A percentile compares a stretch with the other conserved stretches of the same genome.
phyloP scores from a whole-genome alignment of 176 grass and related monocot species.

The Calamus simplicifolius region DNA sequence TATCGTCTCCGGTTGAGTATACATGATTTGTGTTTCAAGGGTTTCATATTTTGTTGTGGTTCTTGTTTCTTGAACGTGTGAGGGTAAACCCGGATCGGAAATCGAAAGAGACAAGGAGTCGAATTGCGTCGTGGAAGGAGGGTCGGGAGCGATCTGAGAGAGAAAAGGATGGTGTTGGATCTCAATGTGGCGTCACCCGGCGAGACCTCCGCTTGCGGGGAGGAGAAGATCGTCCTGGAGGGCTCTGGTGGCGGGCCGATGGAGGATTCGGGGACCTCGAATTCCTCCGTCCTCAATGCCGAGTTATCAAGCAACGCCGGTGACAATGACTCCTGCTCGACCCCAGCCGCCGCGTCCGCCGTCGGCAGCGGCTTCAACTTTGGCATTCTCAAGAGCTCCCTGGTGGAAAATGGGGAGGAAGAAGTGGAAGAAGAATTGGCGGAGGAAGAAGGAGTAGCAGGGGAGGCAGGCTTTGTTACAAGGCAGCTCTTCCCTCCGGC shows the following conservation, averaged over 20 bases:
- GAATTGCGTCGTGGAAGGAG: too few relatives aligned
- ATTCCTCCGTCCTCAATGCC: constrained; percentile 45
- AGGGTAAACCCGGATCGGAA: too few relatives aligned
- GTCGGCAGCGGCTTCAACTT: constrained; percentile 22
- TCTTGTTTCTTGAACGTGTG: too few relatives aligned
- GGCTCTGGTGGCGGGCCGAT: not conserved
- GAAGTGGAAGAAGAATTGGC: constrained; percentile 23
- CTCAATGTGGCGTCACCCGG: constrained; percentile 78
- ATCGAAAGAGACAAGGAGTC: too few relatives aligned
- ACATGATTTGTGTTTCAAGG: too few relatives aligned
- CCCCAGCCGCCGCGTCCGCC: not conserved
- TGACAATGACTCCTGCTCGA: not conserved
- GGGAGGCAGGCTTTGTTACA: constrained; percentile 29
- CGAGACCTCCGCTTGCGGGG: not conserved
- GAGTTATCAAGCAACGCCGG: too few relatives aligned
- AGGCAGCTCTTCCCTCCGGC: constrained; percentile 55
- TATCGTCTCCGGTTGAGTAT: too few relatives aligned
- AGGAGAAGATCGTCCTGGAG: too few relatives aligned
- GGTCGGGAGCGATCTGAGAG: too few relatives aligned
- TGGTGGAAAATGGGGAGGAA: too few relatives aligned
- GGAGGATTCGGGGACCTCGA: constrained; percentile 41
- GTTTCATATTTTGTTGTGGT: too few relatives aligned
- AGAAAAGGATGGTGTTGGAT: constrained; percentile 69
- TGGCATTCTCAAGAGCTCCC: constrained; percentile 25
- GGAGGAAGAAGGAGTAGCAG: constrained; percentile 8